Evolutionary conservation across 2,329 filamentous ascomycete genomes (phyloP), one percentile per base, ranked within the genome.

Genomic region (Pseudogymnoascus verrucosus): DNA sequence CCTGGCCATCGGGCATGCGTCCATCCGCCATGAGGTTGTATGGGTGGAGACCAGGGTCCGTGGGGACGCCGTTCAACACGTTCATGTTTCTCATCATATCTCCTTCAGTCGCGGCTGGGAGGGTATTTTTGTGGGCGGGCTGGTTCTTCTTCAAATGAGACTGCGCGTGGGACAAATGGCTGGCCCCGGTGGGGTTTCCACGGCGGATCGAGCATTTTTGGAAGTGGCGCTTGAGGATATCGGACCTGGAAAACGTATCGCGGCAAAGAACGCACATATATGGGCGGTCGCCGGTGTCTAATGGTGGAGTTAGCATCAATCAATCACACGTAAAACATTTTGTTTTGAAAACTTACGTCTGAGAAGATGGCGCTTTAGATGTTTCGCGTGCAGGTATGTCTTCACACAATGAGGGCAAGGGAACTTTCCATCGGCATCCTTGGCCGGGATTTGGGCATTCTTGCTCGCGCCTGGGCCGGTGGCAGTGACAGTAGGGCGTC

Each of bases 241-340:
- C 95, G 82, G 92, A 96, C 76, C 95, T 89, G 60, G 91, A 96
- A 78, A 99, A 99, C 36, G 93, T 98, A 77, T 98, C 95, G 76
- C 95, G 92, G 82, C 95, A 99, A 61, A 99, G 83, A 69, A 96
- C 91, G 79, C 95, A 99, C 87, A 96, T 96, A 80, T 99, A 99
- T 64, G 95, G 95, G 69, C 95, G 91, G 76, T 98, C 93, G 73
- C 95, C 95, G 66, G 95, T 98, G 80, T 99, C 93, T 96, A 71
- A 54, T 64, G 12, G 10, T 26, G 63, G 44, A 21, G 62, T 64
- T 68, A 62, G 72, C 81, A 69, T 28, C 19, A 42, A 16, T 28
- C 37, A 59, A 21, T 23, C 4, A 14, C 11, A 14, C 6, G 28
- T 28, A 23, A 57, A 62, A 14, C 11, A 28, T 2, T 19, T 28